Conservation (phyloP, 495 filamentous ascomycete genomes). For the Mycothermus thermophilus region DNA sequence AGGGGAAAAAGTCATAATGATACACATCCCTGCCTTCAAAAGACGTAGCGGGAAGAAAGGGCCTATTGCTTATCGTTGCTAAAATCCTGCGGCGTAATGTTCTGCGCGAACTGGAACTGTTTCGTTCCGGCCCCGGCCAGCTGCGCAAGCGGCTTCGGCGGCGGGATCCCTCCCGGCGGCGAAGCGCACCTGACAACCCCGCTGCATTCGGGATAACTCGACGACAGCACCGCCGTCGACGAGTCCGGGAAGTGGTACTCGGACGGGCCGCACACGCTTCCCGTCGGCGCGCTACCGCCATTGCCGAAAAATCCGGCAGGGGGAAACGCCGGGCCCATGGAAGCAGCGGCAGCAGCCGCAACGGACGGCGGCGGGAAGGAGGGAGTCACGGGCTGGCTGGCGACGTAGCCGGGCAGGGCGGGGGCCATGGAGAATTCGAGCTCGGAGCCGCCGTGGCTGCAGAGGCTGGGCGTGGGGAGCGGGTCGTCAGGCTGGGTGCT, state of each 20-base stretch:
- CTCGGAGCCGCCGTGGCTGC: conserved; percentile 28
- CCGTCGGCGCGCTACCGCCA: background rate
- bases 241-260: conserved; percentile 32
- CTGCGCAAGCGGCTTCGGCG: conserved; percentile 12
- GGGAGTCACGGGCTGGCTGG: conserved; percentile 30
- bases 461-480: conserved; percentile 29
- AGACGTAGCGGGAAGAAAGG: no score
- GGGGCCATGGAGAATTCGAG: conserved; percentile 26
- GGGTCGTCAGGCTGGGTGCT: conserved; percentile 27
- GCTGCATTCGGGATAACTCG: no score
- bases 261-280: conserved; percentile 11
- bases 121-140: no score
- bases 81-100: conserved; percentile 36
- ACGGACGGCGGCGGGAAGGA: conserved; percentile 27
- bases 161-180: conserved; percentile 24
- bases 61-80: conserved; percentile 16
- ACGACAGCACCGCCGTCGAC: conserved; percentile 27
- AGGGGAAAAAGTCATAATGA: background rate
- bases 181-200: no score
- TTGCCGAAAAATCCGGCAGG: conserved; percentile 16
- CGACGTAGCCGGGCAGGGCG: conserved; percentile 26
- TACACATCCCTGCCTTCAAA: no score
- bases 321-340: conserved; percentile 24
- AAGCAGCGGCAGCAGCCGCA: conserved; percentile 1
- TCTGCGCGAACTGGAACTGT: conserved; percentile 37